Evolutionary conservation across 1,284 basidiomycete genomes (phyloP), one percentile per base, ranked within the genome.

Genomic region (Sporisorium graminicola): DNA sequence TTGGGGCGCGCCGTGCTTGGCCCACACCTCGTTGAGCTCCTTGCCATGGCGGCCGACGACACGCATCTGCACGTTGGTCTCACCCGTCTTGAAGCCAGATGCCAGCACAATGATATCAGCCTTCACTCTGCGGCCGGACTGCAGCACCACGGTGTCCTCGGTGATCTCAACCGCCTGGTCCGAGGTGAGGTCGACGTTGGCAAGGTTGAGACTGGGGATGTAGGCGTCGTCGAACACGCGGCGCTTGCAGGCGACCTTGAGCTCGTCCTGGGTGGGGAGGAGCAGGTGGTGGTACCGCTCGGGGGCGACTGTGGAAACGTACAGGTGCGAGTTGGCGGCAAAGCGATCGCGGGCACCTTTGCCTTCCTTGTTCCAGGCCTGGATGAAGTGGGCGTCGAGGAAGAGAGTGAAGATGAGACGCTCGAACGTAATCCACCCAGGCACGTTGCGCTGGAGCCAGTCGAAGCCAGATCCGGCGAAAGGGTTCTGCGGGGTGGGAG

Each of bases 281-380:
- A 82, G 65, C 31, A 82, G 60, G 13, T 79, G 59, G 52, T 77
- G 79, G 58, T 82, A 81, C 42, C 74, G 64, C 33, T 70, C 53
- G 2, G 81, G 81, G 1, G 79, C 78, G 6, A 64, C 70, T 26
- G 60, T 72, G 20, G 58, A 33, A 8, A 82, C 74, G 57, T 81
- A 76, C 10, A 67, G 56, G 5, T 49, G 33, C 27, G 56, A 62
- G 27, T 50, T 65, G n/a, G 49, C 35, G 29, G 68, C 73, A 16
- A 67, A 69, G 16, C 65, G 61, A n/a, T 62, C 57, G 20, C 73
- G 58, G 0, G 66, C 65, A 1, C 40, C 58, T 42, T 62, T 65
- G 42, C 76, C 77, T 31, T 73, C 51, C 18, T 44, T 53, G 26
- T 63, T 58, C 51, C 54, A 58, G 2, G 62, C 55, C 20, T 65